phyloP scores from a whole-genome alignment of 169 alveolate genomes.

The Cyclospora cayetanensis region DNA sequence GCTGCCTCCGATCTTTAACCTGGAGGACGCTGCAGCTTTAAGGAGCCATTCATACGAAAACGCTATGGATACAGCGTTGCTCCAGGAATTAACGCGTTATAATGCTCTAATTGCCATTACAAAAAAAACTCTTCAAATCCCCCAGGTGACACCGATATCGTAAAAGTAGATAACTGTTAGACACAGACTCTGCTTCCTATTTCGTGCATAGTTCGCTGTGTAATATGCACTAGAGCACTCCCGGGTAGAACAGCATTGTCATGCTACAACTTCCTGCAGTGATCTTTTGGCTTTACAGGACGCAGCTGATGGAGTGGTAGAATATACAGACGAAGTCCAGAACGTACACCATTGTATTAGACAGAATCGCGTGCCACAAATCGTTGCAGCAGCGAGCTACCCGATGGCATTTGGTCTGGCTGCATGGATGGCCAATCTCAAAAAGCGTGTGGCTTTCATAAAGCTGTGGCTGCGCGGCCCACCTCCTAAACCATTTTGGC shows the following conservation, averaged over 20 bases:
- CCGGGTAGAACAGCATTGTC: neutral
- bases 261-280: neutral
- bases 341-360: constrained; percentile 81
- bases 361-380: constrained; percentile 88
- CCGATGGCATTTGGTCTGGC: constrained; percentile 91
- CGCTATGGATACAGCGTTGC: constrained; percentile 90
- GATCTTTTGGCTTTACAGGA: constrained; percentile 73
- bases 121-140: constrained; percentile 76
- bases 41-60: constrained; percentile 91
- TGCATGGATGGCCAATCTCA: constrained; percentile 87
- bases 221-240: neutral
- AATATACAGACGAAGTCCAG: constrained; percentile 89
- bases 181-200: neutral
- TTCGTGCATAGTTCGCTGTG: neutral
- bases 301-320: constrained; percentile 89
- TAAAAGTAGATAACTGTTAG: neutral
- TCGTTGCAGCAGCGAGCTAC: constrained; percentile 88
- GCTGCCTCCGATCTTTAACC: constrained; percentile 85
- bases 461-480: constrained; percentile 90
- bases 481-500: constrained; percentile 90
- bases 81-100: constrained; percentile 90
- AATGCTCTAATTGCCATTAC: constrained; percentile 85
- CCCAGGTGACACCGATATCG: constrained; percentile 30
- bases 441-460: constrained; percentile 86
- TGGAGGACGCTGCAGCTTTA: constrained; percentile 83